phyloP scores from a whole-genome alignment of 2,329 filamentous ascomycete species.

The Ophiostoma piceae region DNA sequence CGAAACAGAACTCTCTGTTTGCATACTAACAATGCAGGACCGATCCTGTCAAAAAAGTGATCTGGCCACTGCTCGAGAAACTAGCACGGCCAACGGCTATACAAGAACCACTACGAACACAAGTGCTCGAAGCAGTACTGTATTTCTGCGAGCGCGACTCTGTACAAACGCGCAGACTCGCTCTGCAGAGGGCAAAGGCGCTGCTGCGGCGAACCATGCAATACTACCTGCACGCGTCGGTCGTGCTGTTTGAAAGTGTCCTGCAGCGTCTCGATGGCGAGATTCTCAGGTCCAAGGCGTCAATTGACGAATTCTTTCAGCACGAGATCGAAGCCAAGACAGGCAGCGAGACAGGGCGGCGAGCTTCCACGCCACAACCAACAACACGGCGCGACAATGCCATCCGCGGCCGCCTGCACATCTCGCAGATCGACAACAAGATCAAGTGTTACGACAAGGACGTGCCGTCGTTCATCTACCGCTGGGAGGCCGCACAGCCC shows the following conservation, averaged over 20 bases:
- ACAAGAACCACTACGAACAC: slow-evolving; percentile 26
- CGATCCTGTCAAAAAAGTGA: slow-evolving; percentile 10
- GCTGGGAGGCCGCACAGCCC: slow-evolving; percentile 32
- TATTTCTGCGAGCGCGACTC: slow-evolving; percentile 35
- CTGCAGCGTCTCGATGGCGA: slow-evolving; percentile 31
- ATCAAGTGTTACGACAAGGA: slow-evolving; percentile 34
- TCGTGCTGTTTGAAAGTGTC: slow-evolving; percentile 34
- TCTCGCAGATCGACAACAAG: slow-evolving; percentile 36
- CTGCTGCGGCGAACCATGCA: slow-evolving; percentile 33
- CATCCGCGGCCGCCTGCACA: slow-evolving; percentile 33
- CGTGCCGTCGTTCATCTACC: slow-evolving; percentile 33
- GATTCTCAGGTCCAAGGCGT: slow-evolving; percentile 30
- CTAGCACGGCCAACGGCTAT: neutral
- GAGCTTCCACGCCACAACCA: neutral
- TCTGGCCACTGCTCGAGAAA: slow-evolving; percentile 31
- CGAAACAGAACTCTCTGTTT: neutral
- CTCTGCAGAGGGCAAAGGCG: slow-evolving; percentile 29
- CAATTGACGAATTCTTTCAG: slow-evolving; percentile 24
- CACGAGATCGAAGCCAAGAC: neutral
- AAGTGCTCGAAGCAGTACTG: slow-evolving; percentile 32
- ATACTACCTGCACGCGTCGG: slow-evolving; percentile 33
- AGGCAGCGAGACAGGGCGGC: neutral
- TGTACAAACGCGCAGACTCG: slow-evolving; percentile 29
- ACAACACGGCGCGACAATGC: slow-evolving; percentile 25
- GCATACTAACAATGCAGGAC: slow-evolving; percentile 25